Conservation (phyloP, 2,329 filamentous ascomycete species). For the Teratosphaeria destructans region DNA sequence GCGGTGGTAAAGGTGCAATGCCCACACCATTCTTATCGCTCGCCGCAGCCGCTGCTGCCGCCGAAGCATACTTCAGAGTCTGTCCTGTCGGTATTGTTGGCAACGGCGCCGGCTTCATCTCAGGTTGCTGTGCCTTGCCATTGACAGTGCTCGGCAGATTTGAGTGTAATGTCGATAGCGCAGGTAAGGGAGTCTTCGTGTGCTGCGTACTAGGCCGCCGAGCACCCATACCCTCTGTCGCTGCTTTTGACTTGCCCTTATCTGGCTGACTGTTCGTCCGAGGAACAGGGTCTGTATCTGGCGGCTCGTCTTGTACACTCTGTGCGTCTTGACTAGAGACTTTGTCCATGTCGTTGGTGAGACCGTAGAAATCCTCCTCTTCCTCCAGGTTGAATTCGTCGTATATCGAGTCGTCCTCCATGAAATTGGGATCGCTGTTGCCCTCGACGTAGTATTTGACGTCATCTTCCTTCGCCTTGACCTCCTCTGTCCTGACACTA, state of each 20-base stretch:
- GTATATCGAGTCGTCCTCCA: conserved; percentile 90
- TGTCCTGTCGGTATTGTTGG: conserved; percentile 79
- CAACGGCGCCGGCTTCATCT: conserved; percentile 87
- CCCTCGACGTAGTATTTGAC: conserved; percentile 94
- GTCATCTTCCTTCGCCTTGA: conserved; percentile 78
- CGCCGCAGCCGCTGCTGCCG: conserved; percentile 83
- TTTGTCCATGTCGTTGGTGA: conserved; percentile 69
- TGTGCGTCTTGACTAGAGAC: conserved; percentile 93
- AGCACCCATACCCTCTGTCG: conserved; percentile 47
- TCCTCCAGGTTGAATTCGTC: conserved; percentile 87
- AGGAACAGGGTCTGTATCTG: conserved; percentile 43
- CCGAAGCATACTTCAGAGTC: conserved; percentile 91
- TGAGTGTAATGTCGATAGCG: conserved; percentile 78
- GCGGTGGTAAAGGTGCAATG: conserved; percentile 85
- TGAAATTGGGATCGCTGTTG: conserved; percentile 77
- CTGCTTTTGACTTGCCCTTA: conserved; percentile 38
- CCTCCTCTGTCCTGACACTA: conserved; percentile 75
- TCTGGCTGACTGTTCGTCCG: conserved; percentile 36
- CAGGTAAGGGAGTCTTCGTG: conserved; percentile 88
- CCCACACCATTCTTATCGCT: conserved; percentile 81
- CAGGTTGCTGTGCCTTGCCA: conserved; percentile 43
- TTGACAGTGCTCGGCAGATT: conserved; percentile 54
- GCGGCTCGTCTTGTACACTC: conserved; percentile 75
- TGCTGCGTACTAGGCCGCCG: conserved; percentile 79
- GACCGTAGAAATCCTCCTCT: conserved; percentile 79